These are phyloP conservation scores for Erucastrum elatum DNA, from an alignment of 345 rosid genomes.

Conservation along the genomic window DNA sequence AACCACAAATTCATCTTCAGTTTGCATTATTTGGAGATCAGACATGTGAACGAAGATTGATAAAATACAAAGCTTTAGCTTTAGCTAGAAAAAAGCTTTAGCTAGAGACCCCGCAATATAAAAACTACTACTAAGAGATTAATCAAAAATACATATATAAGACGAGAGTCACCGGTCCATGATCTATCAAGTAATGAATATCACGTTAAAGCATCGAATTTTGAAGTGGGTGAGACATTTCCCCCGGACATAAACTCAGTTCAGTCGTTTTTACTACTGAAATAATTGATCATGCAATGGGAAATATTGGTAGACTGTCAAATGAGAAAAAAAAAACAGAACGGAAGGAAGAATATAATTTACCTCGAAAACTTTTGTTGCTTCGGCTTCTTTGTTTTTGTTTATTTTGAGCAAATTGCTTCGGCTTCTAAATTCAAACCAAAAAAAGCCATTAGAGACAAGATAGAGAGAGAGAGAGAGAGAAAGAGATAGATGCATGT, in stretches of 20 bases:
- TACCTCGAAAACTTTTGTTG: constrained; percentile 15
- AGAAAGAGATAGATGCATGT: background rate
- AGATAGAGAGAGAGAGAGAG: background rate
- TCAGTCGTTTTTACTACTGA: background rate
- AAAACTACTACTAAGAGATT: background rate
- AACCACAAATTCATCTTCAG: too few species aligned
- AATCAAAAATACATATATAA: background rate
- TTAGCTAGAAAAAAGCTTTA: too few species aligned
- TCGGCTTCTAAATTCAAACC: constrained; percentile 9
- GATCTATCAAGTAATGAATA: constrained; percentile 4
- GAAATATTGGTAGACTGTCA: background rate
- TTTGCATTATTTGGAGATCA: too few species aligned
- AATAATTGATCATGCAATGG: background rate
- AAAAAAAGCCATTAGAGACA: constrained; percentile 25
- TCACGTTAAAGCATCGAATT: background rate
- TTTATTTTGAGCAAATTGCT: background rate
- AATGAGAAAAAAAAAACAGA: background rate
- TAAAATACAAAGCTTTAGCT: too few species aligned
- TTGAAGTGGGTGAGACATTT: background rate
- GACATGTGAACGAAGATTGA: too few species aligned
- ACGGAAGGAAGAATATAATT: background rate
- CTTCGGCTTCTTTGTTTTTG: background rate
- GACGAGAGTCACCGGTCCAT: background rate
- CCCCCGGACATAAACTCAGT: background rate
- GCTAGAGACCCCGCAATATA: background rate